phyloP scores from a whole-genome alignment of 768 basidiomycete genomes.

The Agaricus blazei region DNA sequence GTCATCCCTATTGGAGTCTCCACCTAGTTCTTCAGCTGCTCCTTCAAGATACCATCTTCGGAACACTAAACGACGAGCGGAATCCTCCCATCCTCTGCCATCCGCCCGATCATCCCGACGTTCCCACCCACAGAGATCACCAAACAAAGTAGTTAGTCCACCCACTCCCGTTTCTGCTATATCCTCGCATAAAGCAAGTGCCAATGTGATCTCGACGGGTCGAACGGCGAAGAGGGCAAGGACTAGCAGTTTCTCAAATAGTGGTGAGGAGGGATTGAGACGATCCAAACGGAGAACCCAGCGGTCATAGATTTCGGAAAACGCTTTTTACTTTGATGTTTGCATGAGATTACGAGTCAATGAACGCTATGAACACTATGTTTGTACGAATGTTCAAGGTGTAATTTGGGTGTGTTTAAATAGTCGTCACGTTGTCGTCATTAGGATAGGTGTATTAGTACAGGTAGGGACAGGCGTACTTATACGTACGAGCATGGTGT shows the following conservation, averaged over 20 bases:
- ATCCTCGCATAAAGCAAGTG: not conserved
- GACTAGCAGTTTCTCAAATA: not conserved
- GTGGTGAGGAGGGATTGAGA: not conserved
- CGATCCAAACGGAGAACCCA: not conserved
- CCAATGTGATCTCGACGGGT: not conserved
- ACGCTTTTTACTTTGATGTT: no score
- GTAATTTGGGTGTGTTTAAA: not conserved
- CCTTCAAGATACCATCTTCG: conserved; percentile 28
- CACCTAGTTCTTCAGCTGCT: conserved; percentile 5
- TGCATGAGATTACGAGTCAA: no score
- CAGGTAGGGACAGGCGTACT: not conserved
- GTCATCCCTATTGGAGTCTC: not conserved
- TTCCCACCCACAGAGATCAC: conserved; percentile 4
- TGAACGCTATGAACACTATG: not conserved
- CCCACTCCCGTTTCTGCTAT: not conserved
- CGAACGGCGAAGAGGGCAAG: not conserved
- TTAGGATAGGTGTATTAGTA: not conserved
- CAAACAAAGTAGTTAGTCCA: not conserved
- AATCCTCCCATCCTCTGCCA: conserved; percentile 17
- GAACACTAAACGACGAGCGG: conserved; percentile 20
- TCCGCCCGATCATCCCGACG: conserved; percentile 8
- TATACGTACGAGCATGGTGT: not conserved
- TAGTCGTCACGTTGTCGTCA: not conserved
- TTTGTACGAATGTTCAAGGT: not conserved
- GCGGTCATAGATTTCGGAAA: not conserved